Evolutionary conservation across 257 asterid species (phyloP), one percentile per base, ranked within the genome.

Genomic region (Galeopsis tetrahit): DNA sequence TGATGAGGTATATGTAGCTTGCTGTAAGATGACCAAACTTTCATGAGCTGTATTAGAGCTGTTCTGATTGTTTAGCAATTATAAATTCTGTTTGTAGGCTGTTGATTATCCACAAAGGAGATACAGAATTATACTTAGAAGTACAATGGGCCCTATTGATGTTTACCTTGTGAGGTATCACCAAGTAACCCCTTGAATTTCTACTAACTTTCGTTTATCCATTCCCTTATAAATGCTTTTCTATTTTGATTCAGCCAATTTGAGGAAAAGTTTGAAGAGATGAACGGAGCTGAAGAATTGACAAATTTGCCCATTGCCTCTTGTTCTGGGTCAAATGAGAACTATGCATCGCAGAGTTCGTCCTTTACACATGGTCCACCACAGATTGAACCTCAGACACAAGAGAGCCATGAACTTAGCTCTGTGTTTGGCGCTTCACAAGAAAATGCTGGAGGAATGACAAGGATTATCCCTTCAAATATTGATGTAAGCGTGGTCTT

Each of bases 81-180:
- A 66, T 55, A 55, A 15, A 53, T 65, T 68, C 35, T 52, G 7
- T 80, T 39, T 49, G n/a, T 78, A 94, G 98, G 95, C 82, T 77
- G 97, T 81, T 75, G 98, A 89, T 79, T 94, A 88, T 81, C 96
- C 89, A n/a, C 96, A 88, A 77, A 83, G 96, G 83, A 91, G 98
- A 86, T 91, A 94, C 74, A 85, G 93, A 85, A 94, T 94, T 66
- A 88, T 94, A 80, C 98, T 91, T 49, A 79, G 98, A 87, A 94
- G 98, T 78, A 89, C 96, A 67, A 94, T 94, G 96, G 98, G 97
- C 57, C 96, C 96, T 36, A 87, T 94, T 69, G 98, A 94, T 78
- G 95, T 91, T 71, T 91, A 94, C 85, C 97, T 94, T 61, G 97
- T 94, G 82, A 91, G 97, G 98, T 93, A 82, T 71, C 55, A 44